phyloP scores from a whole-genome alignment of 768 basidiomycete species.

The Cystobasidium onofrii region DNA sequence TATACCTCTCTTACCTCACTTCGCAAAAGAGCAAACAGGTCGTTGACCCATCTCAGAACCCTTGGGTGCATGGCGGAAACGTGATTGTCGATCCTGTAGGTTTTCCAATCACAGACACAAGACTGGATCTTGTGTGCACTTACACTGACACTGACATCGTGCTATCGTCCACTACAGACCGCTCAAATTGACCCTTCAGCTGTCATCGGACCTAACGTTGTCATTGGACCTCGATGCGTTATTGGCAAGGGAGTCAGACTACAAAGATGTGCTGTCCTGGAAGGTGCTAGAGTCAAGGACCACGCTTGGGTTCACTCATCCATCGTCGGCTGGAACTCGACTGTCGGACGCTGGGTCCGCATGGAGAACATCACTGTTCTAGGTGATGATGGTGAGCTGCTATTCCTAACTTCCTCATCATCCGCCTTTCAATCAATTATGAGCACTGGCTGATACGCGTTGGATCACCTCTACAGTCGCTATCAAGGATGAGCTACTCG shows the following conservation, averaged over 20 bases:
- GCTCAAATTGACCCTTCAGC: conserved; percentile 47
- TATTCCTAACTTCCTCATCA: neutral
- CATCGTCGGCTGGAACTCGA: conserved; percentile 47
- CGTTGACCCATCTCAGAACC: conserved; percentile 47
- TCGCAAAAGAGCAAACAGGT: conserved; percentile 46
- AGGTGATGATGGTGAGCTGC: conserved; percentile 47
- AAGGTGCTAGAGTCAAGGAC: conserved; percentile 49
- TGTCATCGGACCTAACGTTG: conserved; percentile 50
- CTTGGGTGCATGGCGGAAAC: conserved; percentile 50
- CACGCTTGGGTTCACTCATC: conserved; percentile 50
- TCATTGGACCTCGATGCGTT: conserved; percentile 49
- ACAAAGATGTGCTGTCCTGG: conserved; percentile 50
- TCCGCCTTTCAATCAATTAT: too few relatives aligned
- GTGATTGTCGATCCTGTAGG: conserved; percentile 48
- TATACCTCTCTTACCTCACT: conserved; percentile 50
- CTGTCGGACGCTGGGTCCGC: conserved; percentile 40
- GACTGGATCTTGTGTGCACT: too few relatives aligned
- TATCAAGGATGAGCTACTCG: conserved; percentile 50
- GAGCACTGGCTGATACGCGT: too few relatives aligned
- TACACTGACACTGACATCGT: too few relatives aligned
- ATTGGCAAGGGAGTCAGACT: conserved; percentile 50
- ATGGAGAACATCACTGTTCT: conserved; percentile 45
- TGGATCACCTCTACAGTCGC: too few relatives aligned
- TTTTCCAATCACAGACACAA: too few relatives aligned
- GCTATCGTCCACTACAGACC: conserved; percentile 32